A percentile compares a stretch with the other conserved stretches of the same genome.
These are phyloP conservation scores for Phytomonas sp. DNA, from an alignment of 208 protist species.

Conservation along the genomic window DNA sequence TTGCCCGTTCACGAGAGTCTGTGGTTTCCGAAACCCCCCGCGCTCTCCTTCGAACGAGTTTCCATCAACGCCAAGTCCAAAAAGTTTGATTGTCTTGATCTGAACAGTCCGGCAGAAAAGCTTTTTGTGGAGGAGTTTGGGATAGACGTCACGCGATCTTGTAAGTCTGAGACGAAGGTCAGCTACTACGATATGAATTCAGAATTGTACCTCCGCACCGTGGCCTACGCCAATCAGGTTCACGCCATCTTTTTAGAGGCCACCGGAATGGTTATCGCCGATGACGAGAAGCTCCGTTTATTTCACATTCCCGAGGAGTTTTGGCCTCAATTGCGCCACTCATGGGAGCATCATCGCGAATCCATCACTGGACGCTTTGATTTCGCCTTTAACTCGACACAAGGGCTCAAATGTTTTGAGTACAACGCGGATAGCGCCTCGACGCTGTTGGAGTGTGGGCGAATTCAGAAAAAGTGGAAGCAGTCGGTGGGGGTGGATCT, in stretches of 20 bases:
- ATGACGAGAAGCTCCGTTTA: conserved; percentile 54
- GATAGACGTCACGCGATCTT: conserved; percentile 58
- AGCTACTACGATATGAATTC: conserved; percentile 80
- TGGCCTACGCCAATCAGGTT: conserved; percentile 53
- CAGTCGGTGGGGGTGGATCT: conserved; percentile 53
- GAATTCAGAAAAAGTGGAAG: conserved; percentile 86
- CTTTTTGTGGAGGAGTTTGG: conserved; percentile 76
- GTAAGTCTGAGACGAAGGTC: conserved; percentile 38
- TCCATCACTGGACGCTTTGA: conserved; percentile 85
- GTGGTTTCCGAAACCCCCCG: conserved; percentile 30
- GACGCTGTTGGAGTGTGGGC: conserved; percentile 79
- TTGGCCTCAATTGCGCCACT: conserved; percentile 80
- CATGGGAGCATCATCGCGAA: conserved; percentile 61
- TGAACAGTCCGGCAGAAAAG: conserved; percentile 62
- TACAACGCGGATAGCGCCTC: conserved; percentile 90
- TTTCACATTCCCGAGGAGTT: conserved; percentile 77
- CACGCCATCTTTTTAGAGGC: conserved; percentile 83
- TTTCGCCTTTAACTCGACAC: conserved; percentile 71
- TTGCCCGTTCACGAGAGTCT: conserved; percentile 54
- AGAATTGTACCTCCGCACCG: conserved; percentile 62
- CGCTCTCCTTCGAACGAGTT: conserved; percentile 44
- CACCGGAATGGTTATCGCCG: conserved; percentile 67
- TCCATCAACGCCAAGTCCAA: conserved; percentile 21
- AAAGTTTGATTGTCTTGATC: conserved; percentile 66
- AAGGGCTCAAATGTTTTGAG: conserved; percentile 84